phyloP scores from a whole-genome alignment of 345 rosid species.

The Zanthoxylum bungeanum region DNA sequence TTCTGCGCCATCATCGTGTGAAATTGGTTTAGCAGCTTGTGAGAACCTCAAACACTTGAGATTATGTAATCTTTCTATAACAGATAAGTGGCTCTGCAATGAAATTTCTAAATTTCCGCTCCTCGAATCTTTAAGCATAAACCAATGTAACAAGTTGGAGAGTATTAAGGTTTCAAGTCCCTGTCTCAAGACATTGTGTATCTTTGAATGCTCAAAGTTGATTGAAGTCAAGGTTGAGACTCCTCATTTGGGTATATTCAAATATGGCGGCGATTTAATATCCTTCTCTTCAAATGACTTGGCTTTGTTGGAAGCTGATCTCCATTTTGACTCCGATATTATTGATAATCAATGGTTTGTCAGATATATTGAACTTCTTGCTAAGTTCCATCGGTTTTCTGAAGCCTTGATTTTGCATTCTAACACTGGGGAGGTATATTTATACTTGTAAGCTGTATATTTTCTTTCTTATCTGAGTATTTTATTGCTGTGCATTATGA shows the following conservation, averaged over 20 bases:
- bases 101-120: neutral
- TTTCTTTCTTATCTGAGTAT: too few relatives aligned
- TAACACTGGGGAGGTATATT: too few relatives aligned
- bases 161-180: neutral
- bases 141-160: neutral
- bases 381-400: too few relatives aligned
- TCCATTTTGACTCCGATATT: too few relatives aligned
- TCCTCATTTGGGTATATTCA: neutral
- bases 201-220: neutral
- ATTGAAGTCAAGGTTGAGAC: neutral
- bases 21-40: neutral
- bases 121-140: neutral
- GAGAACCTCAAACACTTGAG: neutral
- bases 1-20: too few relatives aligned
- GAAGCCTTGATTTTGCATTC: too few relatives aligned
- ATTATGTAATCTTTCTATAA: neutral
- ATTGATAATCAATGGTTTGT: too few relatives aligned
- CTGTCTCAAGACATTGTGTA: neutral
- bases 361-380: too few relatives aligned
- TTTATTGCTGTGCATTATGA: too few relatives aligned
- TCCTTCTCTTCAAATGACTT: neutral
- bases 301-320: neutral
- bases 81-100: neutral
- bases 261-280: neutral
- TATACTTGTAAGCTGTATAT: too few relatives aligned